Evolutionary conservation across 1,284 basidiomycete genomes (phyloP).

Genomic region (Agroathelia rolfsii): DNA sequence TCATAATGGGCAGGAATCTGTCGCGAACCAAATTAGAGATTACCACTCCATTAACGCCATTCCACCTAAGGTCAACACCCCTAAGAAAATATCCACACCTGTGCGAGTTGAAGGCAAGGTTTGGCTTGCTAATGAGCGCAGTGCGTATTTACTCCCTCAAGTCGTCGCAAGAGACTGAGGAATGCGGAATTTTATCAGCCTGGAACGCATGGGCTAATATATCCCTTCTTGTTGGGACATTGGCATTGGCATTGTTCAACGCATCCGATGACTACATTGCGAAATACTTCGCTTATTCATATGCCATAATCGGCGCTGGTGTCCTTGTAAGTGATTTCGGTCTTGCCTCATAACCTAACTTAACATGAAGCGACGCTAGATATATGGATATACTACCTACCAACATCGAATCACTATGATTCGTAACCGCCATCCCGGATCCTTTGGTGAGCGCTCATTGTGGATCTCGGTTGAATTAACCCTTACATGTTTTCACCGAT

Average conservation of each 20-base stretch:
- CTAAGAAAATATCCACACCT: slow-evolving; percentile 84
- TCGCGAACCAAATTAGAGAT: slow-evolving; percentile 37
- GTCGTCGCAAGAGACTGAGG: background rate
- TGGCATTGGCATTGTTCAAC: slow-evolving; percentile 86
- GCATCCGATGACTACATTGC: slow-evolving; percentile 70
- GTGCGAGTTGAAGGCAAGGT: slow-evolving; percentile 95
- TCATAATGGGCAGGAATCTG: slow-evolving; percentile 5
- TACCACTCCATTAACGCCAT: slow-evolving; percentile 60
- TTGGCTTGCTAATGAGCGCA: slow-evolving; percentile 98
- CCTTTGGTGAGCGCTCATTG: slow-evolving; percentile 57
- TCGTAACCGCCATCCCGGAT: slow-evolving; percentile 80
- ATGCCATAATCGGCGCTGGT: slow-evolving; percentile 69
- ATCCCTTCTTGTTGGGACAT: slow-evolving; percentile 75
- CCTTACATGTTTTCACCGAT: slow-evolving; percentile 5
- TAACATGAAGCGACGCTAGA: slow-evolving; percentile 24
- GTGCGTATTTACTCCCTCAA: slow-evolving; percentile 28
- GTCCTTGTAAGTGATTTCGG: slow-evolving; percentile 38
- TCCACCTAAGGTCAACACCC: slow-evolving; percentile 54
- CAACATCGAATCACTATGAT: slow-evolving; percentile 89
- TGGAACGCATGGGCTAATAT: slow-evolving; percentile 91
- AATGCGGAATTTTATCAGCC: slow-evolving; percentile 32
- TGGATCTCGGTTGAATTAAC: background rate
- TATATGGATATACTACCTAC: slow-evolving; percentile 85
- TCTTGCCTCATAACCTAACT: background rate
- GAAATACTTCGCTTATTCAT: slow-evolving; percentile 74